Percentiles rank a stretch among this genome's conserved stretches.
Evolutionary conservation across 345 rosid species (phyloP).

Genomic region (Ceriops decandra): DNA sequence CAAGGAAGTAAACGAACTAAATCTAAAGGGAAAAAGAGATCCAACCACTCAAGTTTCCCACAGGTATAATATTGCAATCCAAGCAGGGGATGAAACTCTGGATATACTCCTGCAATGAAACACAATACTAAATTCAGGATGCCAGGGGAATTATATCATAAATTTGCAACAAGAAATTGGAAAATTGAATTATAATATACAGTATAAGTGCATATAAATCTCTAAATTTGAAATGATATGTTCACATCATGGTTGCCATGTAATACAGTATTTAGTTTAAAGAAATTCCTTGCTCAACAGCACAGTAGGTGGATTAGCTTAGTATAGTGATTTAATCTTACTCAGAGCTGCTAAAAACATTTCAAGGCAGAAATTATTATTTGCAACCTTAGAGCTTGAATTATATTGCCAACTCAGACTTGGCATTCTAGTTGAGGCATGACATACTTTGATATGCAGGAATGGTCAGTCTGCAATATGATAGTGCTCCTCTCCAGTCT

Average conservation of each 20-base stretch:
- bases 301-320: neutral
- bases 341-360: neutral
- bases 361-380: neutral
- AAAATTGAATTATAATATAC: neutral
- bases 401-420: neutral
- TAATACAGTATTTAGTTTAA: too few relatives aligned
- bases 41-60: constrained; percentile 92
- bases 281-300: too few relatives aligned
- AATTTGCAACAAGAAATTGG: constrained; percentile 5
- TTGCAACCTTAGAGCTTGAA: neutral
- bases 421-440: constrained; percentile 10
- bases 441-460: constrained; percentile 78
- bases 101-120: constrained; percentile 62
- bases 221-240: neutral
- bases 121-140: constrained; percentile 7
- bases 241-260: neutral
- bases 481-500: constrained; percentile 70
- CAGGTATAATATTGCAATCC: constrained; percentile 83
- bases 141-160: neutral
- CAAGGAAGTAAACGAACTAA: neutral
- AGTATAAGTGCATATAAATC: neutral
- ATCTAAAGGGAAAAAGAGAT: neutral
- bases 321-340: neutral
- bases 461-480: constrained; percentile 67
- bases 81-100: constrained; percentile 70